These are phyloP conservation scores for Penicillium palitans DNA, from an alignment of 2,329 filamentous ascomycete genomes.

Conservation along the genomic window DNA sequence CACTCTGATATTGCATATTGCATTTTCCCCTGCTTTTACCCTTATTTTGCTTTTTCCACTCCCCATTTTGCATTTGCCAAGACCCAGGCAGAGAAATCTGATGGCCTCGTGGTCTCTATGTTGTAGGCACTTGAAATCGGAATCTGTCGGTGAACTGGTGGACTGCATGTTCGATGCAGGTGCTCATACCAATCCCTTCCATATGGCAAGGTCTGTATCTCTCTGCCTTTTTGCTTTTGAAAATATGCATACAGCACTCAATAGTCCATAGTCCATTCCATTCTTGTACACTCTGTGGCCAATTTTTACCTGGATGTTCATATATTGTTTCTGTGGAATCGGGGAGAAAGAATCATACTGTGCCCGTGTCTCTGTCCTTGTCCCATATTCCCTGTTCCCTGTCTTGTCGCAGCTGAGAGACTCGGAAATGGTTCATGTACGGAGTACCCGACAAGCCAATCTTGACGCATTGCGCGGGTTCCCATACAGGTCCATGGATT, in stretches of 20 bases:
- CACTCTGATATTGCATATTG: neutral
- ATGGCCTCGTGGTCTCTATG: conserved; percentile 4
- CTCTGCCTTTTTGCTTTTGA: conserved; percentile 1
- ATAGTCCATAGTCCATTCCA: conserved; percentile 3
- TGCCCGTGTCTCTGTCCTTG: neutral
- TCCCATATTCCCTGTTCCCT: conserved; percentile 4
- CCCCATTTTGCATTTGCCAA: neutral
- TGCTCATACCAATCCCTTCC: neutral
- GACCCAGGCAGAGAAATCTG: neutral
- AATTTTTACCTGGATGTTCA: neutral
- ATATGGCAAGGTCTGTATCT: neutral
- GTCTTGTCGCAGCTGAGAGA: conserved; percentile 3
- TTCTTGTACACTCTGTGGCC: neutral
- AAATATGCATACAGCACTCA: conserved; percentile 8
- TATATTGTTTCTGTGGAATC: neutral
- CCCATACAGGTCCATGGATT: neutral
- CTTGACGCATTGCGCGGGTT: neutral
- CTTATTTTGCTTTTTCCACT: conserved; percentile 4
- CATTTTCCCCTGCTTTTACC: conserved; percentile 5
- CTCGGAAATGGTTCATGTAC: neutral
- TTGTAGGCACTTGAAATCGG: neutral
- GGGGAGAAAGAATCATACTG: conserved; percentile 1
- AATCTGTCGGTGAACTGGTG: conserved; percentile 3
- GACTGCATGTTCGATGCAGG: conserved; percentile 3
- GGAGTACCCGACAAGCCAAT: neutral